A percentile compares a stretch with the other conserved stretches of the same genome.
phyloP scores from a whole-genome alignment of 2,329 filamentous ascomycete species.

The Beauveria caledonica region DNA sequence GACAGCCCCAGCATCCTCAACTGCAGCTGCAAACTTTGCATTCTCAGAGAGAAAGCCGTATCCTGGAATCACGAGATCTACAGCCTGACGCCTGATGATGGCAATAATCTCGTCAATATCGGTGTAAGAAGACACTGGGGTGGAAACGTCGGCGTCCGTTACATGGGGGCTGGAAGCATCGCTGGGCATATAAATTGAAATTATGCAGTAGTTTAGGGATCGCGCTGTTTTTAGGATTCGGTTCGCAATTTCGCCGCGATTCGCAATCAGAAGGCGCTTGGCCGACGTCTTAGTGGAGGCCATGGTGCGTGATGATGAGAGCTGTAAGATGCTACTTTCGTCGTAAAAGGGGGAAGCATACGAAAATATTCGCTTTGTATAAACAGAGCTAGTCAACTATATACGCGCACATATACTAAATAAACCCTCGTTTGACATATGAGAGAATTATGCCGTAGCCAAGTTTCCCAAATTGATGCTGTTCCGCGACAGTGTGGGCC shows the following conservation, averaged over 20 bases:
- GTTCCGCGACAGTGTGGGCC: background rate
- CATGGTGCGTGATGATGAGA: background rate
- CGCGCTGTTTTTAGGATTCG: constrained; percentile 39
- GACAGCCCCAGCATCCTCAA: constrained; percentile 42
- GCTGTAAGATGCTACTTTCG: background rate
- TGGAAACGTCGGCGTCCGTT: constrained; percentile 42
- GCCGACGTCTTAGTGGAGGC: background rate
- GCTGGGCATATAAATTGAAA: constrained; percentile 49
- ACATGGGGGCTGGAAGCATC: constrained; percentile 49
- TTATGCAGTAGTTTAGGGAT: constrained; percentile 36
- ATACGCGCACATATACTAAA: background rate
- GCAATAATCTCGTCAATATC: constrained; percentile 19
- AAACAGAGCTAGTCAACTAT: background rate
- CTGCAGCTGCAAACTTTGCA: constrained; percentile 47
- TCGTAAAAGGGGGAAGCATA: too few species aligned
- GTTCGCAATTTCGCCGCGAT: constrained; percentile 50
- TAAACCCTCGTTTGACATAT: background rate
- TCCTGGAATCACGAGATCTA: constrained; percentile 52
- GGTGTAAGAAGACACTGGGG: constrained; percentile 22
- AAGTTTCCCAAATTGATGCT: background rate
- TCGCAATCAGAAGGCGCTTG: constrained; percentile 46
- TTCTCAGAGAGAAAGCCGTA: constrained; percentile 60
- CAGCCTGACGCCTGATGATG: constrained; percentile 32
- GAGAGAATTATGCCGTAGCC: background rate
- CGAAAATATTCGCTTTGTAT: background rate